Evolutionary conservation across 805 yeast species (phyloP).

Genomic region (Saccharomycopsis sp.): DNA sequence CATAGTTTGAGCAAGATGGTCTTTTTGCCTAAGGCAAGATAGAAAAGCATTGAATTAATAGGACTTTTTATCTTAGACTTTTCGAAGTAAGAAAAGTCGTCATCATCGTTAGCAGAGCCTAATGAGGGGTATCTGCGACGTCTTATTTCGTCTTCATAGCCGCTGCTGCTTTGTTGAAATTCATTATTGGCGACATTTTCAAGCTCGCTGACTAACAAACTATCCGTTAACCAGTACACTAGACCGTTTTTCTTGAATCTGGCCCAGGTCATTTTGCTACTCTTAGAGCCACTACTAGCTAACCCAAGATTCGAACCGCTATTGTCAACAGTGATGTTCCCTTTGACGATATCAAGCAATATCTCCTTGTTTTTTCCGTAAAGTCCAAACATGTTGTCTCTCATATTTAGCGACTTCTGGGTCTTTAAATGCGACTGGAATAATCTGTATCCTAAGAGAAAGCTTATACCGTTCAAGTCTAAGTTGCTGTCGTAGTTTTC

Average conservation of each 20-base stretch:
- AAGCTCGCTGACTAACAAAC: constrained; percentile 42
- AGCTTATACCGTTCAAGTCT: constrained; percentile 65
- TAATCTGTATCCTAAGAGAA: constrained; percentile 62
- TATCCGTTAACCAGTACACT: constrained; percentile 59
- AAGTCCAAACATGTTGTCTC: constrained; percentile 84
- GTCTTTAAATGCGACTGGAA: constrained; percentile 47
- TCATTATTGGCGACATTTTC: constrained; percentile 71
- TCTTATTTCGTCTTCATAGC: not conserved
- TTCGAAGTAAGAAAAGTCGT: constrained; percentile 9
- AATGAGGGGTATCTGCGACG: not conserved
- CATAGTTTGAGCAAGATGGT: constrained; percentile 74
- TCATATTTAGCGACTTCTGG: constrained; percentile 54
- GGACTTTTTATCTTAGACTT: constrained; percentile 52
- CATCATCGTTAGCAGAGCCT: not conserved
- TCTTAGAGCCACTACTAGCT: constrained; percentile 7
- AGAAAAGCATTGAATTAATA: constrained; percentile 62
- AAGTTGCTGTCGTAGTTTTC: constrained; percentile 25
- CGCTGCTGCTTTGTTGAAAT: constrained; percentile 42
- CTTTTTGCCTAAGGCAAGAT: constrained; percentile 71
- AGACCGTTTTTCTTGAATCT: constrained; percentile 52
- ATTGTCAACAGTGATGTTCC: constrained; percentile 31
- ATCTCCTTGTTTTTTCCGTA: constrained; percentile 75
- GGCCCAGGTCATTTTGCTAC: constrained; percentile 50
- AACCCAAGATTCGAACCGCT: not conserved
- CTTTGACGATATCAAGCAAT: constrained; percentile 43